Base-by-base conservation (phyloP, 176 grass and related monocot species). In the Oryza punctata region DNA sequence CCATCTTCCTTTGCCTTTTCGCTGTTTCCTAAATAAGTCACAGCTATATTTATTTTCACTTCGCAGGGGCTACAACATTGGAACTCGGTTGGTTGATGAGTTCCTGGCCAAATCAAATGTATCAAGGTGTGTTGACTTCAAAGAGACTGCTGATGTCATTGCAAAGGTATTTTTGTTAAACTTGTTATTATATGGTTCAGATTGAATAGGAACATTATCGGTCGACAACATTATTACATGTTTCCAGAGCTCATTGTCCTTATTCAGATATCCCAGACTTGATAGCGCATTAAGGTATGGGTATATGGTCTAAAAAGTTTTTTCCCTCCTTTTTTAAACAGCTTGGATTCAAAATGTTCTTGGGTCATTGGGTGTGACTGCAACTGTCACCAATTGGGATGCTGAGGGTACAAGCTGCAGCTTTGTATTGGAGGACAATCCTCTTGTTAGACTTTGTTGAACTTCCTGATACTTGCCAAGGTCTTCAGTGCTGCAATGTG, bases 301-400 rank as follows among this genome's bases (percentile, higher is more conserved):
- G 6, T 57, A 3, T 60, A 67, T 73, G 67, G 44, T 82, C 84
- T 86, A 46, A 90, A 46, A 90, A 73, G 24, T 52, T 69, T 40
- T 72, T 35, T 35, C 37, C 52, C 14, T 1, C 28, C 12, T 76
- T 68, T 11, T 6, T 4, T 47, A 67, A 86, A 73, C 89, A 99
- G 96, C 91, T 99, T 83, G 96, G 96, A 7, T 96, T 99, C 77
- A 99, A 99, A 84, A 99, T 99, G 96, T 99, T 96, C 88, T 80
- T 99, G 69, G 93, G 96, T 99, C 94, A 87, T 80, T 99, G 69
- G 93, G 96, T 37, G 91, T 99, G 63, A 90, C 96, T 78, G 96
- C 96, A 47, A 88, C 85, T 78, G 91, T 99, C 60, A 94, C 93
- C 19, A 96, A 94, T 57, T 99, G 96, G 96, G 96, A 99, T 90